Base-by-base conservation (phyloP, 2,329 filamentous ascomycete genomes). In the Didymella arachidicola region DNA sequence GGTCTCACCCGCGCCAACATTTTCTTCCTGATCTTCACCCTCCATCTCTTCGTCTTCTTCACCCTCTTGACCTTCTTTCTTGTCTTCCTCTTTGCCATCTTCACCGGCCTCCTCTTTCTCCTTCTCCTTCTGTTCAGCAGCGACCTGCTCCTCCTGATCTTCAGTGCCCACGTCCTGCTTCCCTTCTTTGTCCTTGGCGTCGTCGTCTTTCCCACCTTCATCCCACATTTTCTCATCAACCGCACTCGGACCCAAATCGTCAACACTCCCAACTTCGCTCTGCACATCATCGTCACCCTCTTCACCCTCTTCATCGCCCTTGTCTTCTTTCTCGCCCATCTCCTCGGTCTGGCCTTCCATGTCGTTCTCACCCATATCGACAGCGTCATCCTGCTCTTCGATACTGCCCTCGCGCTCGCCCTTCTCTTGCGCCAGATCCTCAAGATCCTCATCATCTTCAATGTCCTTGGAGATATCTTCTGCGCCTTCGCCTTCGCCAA, bases 181-280 rank as follows among this genome's bases (percentile, higher is more conserved):
- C 6, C 87, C 89, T 71, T 92, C 83, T 70, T 92, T 90, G 43
- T 97, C 90, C 66, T 95, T 95, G 46, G 94, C 90, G 1, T 90
- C 88, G 46, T 93, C 87, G 43, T 93, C 85, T 46, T 89, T 84
- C 42, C 92, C 89, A 44, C 89, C 88, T 38, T 93, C 93, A 77
- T 99, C 93, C 95, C 95, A 99, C 86, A 98, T 93, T 82, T 98
- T 99, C 80, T 99, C 96, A 73, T 99, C 96, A 1, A 98, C 90
- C 19, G 94, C 91, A 16, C 88, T 90, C 12, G 92, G 89, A 67
- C 97, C 94, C 41, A 97, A 82, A 69, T 96, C 92, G 78, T 97
- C 92, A 11, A 98, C 93, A 69, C 93, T 90, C 1, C 93, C 95
- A 5, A 90, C 86, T 77, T 98, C 92, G 69, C 97, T 93, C 64